Conservation (phyloP, 1,284 basidiomycete genomes). For the Phylloboletellus chloephorus region DNA sequence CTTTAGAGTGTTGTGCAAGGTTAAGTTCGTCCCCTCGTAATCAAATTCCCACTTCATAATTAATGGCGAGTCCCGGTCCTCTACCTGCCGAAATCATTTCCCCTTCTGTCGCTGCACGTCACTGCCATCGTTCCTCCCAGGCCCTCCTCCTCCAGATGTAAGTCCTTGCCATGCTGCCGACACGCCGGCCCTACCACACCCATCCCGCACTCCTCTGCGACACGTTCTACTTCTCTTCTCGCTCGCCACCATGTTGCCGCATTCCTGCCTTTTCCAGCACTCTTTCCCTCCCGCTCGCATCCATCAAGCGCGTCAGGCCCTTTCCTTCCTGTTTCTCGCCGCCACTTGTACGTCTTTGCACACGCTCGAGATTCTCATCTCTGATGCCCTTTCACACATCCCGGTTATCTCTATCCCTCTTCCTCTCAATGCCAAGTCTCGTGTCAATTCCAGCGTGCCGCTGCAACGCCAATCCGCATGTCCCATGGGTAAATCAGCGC, state of each 20-base stretch:
- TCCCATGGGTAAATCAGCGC: conserved; percentile 40
- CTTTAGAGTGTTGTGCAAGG: conserved; percentile 32
- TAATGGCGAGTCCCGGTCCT: conserved; percentile 32
- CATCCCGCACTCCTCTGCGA: conserved; percentile 53
- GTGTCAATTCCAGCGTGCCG: conserved; percentile 29
- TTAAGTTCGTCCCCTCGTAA: conserved; percentile 35
- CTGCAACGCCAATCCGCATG: conserved; percentile 31
- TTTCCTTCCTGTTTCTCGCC: conserved; percentile 28
- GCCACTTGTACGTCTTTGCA: conserved; percentile 36
- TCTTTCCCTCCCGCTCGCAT: conserved; percentile 38
- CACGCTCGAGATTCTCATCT: conserved; percentile 34
- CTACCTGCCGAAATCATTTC: conserved; percentile 22
- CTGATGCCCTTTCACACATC: conserved; percentile 9
- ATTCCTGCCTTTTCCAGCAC: conserved; percentile 51
- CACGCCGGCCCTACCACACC: conserved; percentile 56
- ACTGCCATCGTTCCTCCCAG: conserved; percentile 41
- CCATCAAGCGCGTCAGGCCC: conserved; percentile 27
- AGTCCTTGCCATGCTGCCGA: conserved; percentile 54
- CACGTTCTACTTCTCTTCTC: conserved; percentile 45
- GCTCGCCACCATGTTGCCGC: conserved; percentile 46
- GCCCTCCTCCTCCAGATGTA: conserved; percentile 53
- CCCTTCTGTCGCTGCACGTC: conserved; percentile 14
- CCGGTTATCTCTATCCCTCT: conserved; percentile 28
- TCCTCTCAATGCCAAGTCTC: conserved; percentile 23
- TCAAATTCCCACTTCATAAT: conserved; percentile 36